Evolutionary conservation across 2,329 filamentous ascomycete species (phyloP).

Genomic region (Epichloe baconii): DNA sequence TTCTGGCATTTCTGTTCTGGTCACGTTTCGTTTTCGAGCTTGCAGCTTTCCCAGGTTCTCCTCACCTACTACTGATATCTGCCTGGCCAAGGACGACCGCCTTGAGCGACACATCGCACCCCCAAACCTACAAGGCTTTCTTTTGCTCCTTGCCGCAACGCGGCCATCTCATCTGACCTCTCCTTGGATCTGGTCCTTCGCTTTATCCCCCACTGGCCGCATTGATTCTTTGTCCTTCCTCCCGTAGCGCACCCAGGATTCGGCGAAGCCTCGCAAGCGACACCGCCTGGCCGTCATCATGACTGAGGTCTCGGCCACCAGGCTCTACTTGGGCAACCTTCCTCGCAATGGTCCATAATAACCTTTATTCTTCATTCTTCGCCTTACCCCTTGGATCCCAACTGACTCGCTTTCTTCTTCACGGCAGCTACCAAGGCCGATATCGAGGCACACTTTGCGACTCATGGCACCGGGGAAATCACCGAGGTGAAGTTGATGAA

Average conservation of each 20-base stretch:
- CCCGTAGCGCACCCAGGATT: slow-evolving; percentile 3
- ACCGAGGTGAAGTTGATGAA: slow-evolving; percentile 99
- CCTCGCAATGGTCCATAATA: slow-evolving; percentile 69
- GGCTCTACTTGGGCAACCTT: slow-evolving; percentile 95
- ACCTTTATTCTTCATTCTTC: slow-evolving; percentile 7
- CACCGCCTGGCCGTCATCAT: slow-evolving; percentile 25
- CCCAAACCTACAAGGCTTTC: neutral
- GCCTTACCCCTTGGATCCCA: slow-evolving; percentile 14
- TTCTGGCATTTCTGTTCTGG: neutral
- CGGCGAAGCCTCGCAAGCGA: neutral
- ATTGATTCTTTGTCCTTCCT: neutral
- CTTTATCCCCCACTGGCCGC: neutral
- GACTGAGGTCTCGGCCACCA: slow-evolving; percentile 85
- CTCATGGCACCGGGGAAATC: slow-evolving; percentile 93
- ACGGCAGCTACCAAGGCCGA: slow-evolving; percentile 85
- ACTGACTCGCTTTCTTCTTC: slow-evolving; percentile 29
- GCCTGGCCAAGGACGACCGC: neutral
- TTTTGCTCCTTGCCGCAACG: neutral
- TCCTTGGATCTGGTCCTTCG: slow-evolving; percentile 1
- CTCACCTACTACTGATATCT: neutral
- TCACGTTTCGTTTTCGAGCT: slow-evolving; percentile 3
- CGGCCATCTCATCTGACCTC: neutral
- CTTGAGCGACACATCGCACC: neutral
- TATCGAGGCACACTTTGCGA: slow-evolving; percentile 89
- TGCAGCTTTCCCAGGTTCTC: slow-evolving; percentile 4